Percentiles rank a stretch among this genome's conserved stretches.
Evolutionary conservation across 2,329 filamentous ascomycete genomes (phyloP).

Genomic region (Pseudogymnoascus sp.): DNA sequence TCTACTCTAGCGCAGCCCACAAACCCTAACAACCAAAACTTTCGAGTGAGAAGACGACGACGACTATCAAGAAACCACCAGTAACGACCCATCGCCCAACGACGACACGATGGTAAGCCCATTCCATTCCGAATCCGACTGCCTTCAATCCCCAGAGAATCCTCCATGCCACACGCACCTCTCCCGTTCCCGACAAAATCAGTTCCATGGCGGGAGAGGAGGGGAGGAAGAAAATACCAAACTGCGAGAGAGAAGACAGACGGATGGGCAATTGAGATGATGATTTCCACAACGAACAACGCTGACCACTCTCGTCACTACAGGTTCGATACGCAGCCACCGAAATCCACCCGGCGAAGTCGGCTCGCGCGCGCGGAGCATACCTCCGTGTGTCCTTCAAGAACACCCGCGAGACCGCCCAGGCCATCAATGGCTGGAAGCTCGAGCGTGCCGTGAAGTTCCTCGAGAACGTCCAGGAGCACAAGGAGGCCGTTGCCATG

Average conservation of each 20-base stretch:
- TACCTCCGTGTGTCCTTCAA: constrained; percentile 99
- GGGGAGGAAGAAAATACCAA: neutral
- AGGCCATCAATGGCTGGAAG: constrained; percentile 82
- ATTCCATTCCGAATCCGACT: constrained; percentile 8
- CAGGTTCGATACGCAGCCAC: constrained; percentile 95
- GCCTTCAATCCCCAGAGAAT: neutral
- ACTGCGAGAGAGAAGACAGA: neutral
- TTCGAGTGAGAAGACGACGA: constrained; percentile 9
- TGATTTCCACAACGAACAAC: neutral
- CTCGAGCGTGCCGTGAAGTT: constrained; percentile 88
- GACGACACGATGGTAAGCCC: constrained; percentile 16
- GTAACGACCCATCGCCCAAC: constrained; percentile 13
- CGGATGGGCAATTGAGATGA: constrained; percentile 7
- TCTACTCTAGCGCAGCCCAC: constrained; percentile 8
- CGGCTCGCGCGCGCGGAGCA: constrained; percentile 93
- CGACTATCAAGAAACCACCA: constrained; percentile 8
- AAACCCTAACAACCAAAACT: constrained; percentile 8
- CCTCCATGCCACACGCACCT: neutral
- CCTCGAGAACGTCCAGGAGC: constrained; percentile 95
- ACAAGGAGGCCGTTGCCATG: constrained; percentile 97
- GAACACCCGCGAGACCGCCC: constrained; percentile 99
- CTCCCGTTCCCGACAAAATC: neutral
- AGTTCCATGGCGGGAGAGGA: neutral
- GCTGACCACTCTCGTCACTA: constrained; percentile 6
- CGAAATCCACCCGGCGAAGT: constrained; percentile 81